These are phyloP conservation scores for Solanum etuberosum DNA, from an alignment of 257 asterid genomes.

Conservation along the genomic window DNA sequence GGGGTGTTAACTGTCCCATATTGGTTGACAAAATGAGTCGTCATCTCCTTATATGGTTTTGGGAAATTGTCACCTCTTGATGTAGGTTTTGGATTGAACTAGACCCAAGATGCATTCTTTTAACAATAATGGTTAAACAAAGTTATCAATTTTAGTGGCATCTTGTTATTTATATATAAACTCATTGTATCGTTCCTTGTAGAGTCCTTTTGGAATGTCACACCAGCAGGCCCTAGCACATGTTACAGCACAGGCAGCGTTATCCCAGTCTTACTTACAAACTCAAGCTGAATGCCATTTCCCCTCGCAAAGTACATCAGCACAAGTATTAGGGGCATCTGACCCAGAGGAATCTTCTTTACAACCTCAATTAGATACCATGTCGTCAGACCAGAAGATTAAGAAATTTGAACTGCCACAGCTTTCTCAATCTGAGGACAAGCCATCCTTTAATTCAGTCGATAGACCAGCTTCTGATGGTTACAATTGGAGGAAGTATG, in stretches of 20 bases:
- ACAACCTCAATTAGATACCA: constrained; percentile 13
- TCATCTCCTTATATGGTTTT: not conserved
- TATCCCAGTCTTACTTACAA: constrained; percentile 55
- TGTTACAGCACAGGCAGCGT: constrained; percentile 93
- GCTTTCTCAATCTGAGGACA: constrained; percentile 44
- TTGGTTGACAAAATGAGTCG: not conserved
- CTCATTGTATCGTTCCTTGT: constrained; percentile 5
- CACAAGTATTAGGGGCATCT: not conserved
- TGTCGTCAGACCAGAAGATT: constrained; percentile 16
- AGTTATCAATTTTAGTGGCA: not conserved
- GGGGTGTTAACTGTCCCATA: not conserved
- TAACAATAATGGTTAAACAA: not conserved
- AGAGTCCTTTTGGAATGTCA: constrained; percentile 99
- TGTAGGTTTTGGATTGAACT: not conserved
- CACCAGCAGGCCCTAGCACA: constrained; percentile 97
- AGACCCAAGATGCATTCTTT: not conserved
- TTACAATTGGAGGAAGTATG: constrained; percentile 97
- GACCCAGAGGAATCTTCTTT: not conserved
- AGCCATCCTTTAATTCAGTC: constrained; percentile 12
- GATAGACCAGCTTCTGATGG: constrained; percentile 79
- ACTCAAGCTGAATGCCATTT: constrained; percentile 43
- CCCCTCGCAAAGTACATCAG: constrained; percentile 9
- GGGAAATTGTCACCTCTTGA: not conserved
- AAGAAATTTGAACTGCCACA: constrained; percentile 30
- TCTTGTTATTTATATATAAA: not conserved